Evolutionary conservation across 1,139 yeast genomes (phyloP).

Genomic region (Pichia sp.): DNA sequence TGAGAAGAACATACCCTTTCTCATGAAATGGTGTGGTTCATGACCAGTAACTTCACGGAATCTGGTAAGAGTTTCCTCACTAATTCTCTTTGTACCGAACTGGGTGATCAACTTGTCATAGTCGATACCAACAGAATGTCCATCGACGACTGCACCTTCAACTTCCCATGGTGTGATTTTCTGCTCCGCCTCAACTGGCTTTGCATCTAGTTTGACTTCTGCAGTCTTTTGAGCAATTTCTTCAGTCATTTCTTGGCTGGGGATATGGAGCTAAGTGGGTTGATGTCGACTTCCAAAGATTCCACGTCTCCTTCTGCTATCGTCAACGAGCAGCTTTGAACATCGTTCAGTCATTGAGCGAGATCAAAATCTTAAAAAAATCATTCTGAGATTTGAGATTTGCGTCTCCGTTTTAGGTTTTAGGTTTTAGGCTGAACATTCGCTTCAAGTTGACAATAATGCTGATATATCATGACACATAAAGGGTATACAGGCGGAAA

Average conservation of each 20-base stretch:
- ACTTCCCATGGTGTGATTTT: constrained; percentile 98
- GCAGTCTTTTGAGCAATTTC: constrained; percentile 24
- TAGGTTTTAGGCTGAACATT: no score
- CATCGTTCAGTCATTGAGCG: no score
- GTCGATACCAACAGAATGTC: constrained; percentile 81
- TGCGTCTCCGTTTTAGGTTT: no score
- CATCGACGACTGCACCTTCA: constrained; percentile 96
- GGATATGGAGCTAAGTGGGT: no score
- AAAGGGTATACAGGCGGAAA: no score
- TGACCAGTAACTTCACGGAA: constrained; percentile 81
- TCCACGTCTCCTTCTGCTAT: no score
- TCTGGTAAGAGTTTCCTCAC: constrained; percentile 63
- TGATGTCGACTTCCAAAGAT: no score
- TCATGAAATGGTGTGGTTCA: constrained; percentile 86
- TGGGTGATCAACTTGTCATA: constrained; percentile 79
- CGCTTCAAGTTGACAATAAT: no score
- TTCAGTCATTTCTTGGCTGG: constrained; percentile 20
- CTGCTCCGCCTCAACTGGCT: constrained; percentile 39
- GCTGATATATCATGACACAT: no score
- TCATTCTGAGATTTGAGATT: no score
- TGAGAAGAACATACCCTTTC: constrained; percentile 88
- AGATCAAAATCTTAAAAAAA: no score
- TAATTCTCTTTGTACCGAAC: constrained; percentile 79
- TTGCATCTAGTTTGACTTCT: constrained; percentile 18
- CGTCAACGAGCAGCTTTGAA: no score